Evolutionary conservation across 2,329 filamentous ascomycete genomes (phyloP).

Genomic region (Pseudocercospora fijiensis): DNA sequence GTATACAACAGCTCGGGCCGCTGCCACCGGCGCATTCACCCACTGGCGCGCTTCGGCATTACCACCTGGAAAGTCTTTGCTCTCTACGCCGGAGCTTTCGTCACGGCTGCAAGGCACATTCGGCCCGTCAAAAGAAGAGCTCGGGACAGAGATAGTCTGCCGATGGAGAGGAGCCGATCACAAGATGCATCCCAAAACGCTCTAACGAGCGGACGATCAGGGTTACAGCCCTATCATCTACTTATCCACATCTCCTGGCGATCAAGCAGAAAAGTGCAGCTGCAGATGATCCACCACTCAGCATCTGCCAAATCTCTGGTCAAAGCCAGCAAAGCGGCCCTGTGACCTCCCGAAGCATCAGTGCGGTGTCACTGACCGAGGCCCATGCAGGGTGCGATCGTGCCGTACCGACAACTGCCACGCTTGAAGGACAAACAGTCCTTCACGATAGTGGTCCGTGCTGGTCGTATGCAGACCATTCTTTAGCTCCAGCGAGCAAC

Average conservation of each 20-base stretch:
- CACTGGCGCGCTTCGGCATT: not conserved
- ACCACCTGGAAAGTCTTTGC: not conserved
- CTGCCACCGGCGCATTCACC: not conserved
- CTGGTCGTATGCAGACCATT: conserved; percentile 1
- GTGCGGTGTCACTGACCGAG: not conserved
- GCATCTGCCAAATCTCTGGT: not conserved
- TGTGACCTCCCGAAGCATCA: conserved; percentile 6
- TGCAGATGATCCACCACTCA: not conserved
- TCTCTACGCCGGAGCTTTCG: not conserved
- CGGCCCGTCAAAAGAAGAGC: not conserved
- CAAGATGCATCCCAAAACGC: not conserved
- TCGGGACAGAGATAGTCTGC: not conserved
- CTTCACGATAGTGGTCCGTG: conserved; percentile 1
- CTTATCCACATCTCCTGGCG: conserved; percentile 2
- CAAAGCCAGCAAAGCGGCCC: not conserved
- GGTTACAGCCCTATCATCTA: conserved; percentile 5
- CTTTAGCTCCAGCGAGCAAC: conserved; percentile 15
- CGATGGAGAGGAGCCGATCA: not conserved
- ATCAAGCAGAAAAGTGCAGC: not conserved
- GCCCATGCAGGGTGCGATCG: conserved; percentile 1
- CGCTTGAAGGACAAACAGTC: not conserved
- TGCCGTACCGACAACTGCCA: not conserved
- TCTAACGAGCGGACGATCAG: not conserved
- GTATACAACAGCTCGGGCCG: not conserved
- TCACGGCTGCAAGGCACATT: not conserved